A percentile compares a stretch with the other conserved stretches of the same genome.
Evolutionary conservation across 805 yeast species (phyloP).

Genomic region (Candida golubevii): DNA sequence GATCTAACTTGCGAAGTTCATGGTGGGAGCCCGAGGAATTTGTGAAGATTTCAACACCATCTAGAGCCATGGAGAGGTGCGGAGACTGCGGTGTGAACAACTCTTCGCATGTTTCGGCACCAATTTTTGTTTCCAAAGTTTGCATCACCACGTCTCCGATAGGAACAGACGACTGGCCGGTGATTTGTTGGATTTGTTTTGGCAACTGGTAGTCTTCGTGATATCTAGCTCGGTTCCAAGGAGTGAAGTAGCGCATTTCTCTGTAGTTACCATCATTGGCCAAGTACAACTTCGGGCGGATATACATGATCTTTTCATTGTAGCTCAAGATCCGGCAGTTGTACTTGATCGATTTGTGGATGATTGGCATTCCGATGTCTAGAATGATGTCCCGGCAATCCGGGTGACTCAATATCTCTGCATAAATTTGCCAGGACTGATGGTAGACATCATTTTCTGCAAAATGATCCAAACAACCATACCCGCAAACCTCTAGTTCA

Average conservation of each 20-base stretch:
- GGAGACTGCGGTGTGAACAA: conserved; percentile 95
- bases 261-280: conserved; percentile 98
- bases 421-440: conserved; percentile 94
- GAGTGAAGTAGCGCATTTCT: conserved; percentile 95
- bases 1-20: conserved; percentile 83
- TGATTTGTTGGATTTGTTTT: conserved; percentile 54
- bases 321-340: conserved; percentile 85
- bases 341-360: conserved; percentile 83
- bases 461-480: conserved; percentile 93
- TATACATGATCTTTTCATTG: conserved; percentile 73
- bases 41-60: conserved; percentile 96
- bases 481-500: conserved; percentile 90
- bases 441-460: conserved; percentile 82
- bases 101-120: conserved; percentile 99
- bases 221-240: conserved; percentile 80
- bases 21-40: conserved; percentile 98
- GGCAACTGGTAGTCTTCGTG: conserved; percentile 77
- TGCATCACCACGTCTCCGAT: conserved; percentile 91
- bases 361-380: conserved; percentile 93
- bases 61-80: conserved; percentile 84
- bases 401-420: conserved; percentile 62
- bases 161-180: conserved; percentile 62
- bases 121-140: conserved; percentile 81
- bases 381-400: conserved; percentile 72
- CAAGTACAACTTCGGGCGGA: conserved; percentile 87